A percentile compares a stretch with the other conserved stretches of the same genome.
Conservation (phyloP, 2,329 filamentous ascomycete genomes). For the Neofusicoccum sp. region DNA sequence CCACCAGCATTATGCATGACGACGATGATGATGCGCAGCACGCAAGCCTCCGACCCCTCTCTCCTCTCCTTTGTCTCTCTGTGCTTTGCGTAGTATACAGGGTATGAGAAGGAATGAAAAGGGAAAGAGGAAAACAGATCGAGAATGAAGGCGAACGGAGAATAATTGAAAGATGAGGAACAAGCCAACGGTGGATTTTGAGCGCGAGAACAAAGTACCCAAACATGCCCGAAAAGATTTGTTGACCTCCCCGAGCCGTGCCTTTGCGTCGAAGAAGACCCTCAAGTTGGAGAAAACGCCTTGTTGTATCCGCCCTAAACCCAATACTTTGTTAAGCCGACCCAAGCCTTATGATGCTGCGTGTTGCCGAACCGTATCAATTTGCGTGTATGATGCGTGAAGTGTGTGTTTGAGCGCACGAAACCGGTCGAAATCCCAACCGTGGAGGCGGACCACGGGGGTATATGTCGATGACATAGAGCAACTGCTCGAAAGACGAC, state of each 20-base stretch:
- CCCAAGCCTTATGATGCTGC: slow-evolving; percentile 9
- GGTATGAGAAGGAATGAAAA: slow-evolving; percentile 25
- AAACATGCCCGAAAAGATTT: slow-evolving; percentile 17
- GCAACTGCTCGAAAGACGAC: neutral
- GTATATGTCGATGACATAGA: neutral
- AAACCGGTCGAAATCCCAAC: neutral
- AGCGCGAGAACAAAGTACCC: neutral
- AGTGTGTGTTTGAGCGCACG: neutral
- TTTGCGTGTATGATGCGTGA: slow-evolving; percentile 11
- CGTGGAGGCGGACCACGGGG: too few relatives aligned
- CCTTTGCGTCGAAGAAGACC: slow-evolving; percentile 1
- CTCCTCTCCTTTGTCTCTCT: slow-evolving; percentile 6
- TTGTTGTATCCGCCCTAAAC: slow-evolving; percentile 8
- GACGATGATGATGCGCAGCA: slow-evolving; percentile 18
- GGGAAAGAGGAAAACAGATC: slow-evolving; percentile 2
- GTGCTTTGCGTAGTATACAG: slow-evolving; percentile 29
- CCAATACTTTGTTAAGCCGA: slow-evolving; percentile 8
- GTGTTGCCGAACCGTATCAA: slow-evolving; percentile 11
- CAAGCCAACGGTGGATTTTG: neutral
- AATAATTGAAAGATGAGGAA: neutral
- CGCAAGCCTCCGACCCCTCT: slow-evolving; percentile 16
- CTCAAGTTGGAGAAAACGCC: neutral
- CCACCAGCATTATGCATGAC: slow-evolving; percentile 14
- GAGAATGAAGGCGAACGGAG: neutral
- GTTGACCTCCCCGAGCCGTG: slow-evolving; percentile 3